Evolutionary conservation across 2,329 filamentous ascomycete species (phyloP), one percentile per base, ranked within the genome.

Genomic region (Pseudocercospora eumusae): DNA sequence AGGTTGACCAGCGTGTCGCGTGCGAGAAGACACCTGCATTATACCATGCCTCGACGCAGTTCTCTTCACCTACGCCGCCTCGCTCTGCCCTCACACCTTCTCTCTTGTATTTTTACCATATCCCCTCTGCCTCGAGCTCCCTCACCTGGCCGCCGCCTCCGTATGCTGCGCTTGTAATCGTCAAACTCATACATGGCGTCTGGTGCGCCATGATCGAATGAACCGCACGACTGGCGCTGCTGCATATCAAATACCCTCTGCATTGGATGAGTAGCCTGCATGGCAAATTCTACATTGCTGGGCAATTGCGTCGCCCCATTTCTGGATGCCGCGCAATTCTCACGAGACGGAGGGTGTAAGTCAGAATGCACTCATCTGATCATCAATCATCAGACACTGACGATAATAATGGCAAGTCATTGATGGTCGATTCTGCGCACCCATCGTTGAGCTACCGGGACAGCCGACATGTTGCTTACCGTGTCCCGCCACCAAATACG

Each of bases 401-500:
- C 68, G 36, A 28, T 31, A n/a, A n/a, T n/a, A n/a, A n/a, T n/a
- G n/a, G 2, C 11, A 63, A 87, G 84, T 81, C 69, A 71, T 82
- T 36, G 72, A 73, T 47, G 84, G 84, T 61, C 83, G 88, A 62
- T 82, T 88, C 66, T 91, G 83, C 75, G 78, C 84, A 50, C 68
- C 74, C 0, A 68, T 83, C 9, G 66, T 75, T 8, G 60, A 70
- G 4, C 67, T 84, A 23, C 73, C 79, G 5, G 75, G 78, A 10
- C 80, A 81, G 36, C 69, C 87, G 4, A 81, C 80, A 36, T 99
- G 95, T 76, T 99, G 95, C 75, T 77, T 99, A 61, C 95, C 95
- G 64, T 99, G 95, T 75, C 95, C 95, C 31, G 82, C 91, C 71
- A 89, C 90, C 10, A 86, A 93, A 61, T 98, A 89, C 88, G 77